Evolutionary conservation across 345 rosid species (phyloP).

Genomic region (Raphanus sativus): DNA sequence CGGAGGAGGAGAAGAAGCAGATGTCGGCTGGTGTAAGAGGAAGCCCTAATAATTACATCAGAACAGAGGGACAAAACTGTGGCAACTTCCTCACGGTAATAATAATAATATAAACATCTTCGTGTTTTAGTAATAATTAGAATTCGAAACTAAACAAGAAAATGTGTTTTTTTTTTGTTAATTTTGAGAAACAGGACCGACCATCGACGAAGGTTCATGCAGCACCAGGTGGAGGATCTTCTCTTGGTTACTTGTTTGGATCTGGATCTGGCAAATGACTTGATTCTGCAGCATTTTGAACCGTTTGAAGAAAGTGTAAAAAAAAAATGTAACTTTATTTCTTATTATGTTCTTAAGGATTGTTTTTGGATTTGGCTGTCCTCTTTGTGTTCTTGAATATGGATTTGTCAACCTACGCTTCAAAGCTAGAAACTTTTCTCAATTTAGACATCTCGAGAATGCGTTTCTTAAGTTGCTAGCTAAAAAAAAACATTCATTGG

Average conservation of each 20-base stretch:
- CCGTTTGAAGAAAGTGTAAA: conserved; percentile 5
- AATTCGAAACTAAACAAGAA: neutral
- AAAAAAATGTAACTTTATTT: conserved; percentile 20
- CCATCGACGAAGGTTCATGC: conserved; percentile 63
- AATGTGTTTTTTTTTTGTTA: neutral
- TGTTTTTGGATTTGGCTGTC: neutral
- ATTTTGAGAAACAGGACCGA: conserved; percentile 43
- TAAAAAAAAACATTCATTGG: neutral
- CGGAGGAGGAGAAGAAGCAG: conserved; percentile 45
- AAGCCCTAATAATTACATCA: conserved; percentile 66
- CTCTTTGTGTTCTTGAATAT: conserved; percentile 8
- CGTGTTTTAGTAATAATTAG: neutral
- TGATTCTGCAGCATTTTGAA: neutral
- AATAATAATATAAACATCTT: neutral
- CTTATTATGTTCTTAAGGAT: neutral
- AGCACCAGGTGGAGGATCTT: conserved; percentile 60
- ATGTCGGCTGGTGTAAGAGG: conserved; percentile 70
- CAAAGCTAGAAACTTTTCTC: conserved; percentile 13
- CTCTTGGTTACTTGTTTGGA: conserved; percentile 56
- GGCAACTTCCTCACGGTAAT: conserved; percentile 82
- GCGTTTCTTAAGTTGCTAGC: neutral
- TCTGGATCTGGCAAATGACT: conserved; percentile 29
- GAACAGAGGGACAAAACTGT: conserved; percentile 80
- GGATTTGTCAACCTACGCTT: neutral
- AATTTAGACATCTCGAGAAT: neutral